A percentile compares a stretch with the other conserved stretches of the same genome.
Evolutionary conservation across 2,329 filamentous ascomycete species (phyloP).

Genomic region (Herpotrichia juniperi): DNA sequence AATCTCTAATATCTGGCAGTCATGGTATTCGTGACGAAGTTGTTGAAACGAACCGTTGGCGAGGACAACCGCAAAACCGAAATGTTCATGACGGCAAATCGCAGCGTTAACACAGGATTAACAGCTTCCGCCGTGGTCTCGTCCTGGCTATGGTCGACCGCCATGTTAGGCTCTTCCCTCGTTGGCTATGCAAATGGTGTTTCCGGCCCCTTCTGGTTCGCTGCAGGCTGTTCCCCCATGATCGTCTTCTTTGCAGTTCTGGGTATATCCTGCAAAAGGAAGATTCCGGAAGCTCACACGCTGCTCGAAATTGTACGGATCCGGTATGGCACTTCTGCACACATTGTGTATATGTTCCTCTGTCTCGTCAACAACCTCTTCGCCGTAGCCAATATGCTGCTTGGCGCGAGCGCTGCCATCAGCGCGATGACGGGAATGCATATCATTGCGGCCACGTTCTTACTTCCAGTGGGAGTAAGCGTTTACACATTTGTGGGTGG

Average conservation of each 20-base stretch:
- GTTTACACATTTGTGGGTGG: slow-evolving; percentile 27
- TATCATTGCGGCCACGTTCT: slow-evolving; percentile 57
- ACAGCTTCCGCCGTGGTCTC: slow-evolving; percentile 26
- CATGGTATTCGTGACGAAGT: slow-evolving; percentile 55
- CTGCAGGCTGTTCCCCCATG: slow-evolving; percentile 61
- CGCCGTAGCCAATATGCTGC: slow-evolving; percentile 60
- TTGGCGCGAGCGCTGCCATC: slow-evolving; percentile 53
- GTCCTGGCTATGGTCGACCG: slow-evolving; percentile 59
- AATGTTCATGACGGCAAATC: slow-evolving; percentile 48
- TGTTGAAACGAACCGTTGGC: slow-evolving; percentile 56
- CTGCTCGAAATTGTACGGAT: slow-evolving; percentile 61
- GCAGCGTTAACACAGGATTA: slow-evolving; percentile 26
- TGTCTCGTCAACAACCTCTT: slow-evolving; percentile 63
- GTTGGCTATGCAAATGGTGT: slow-evolving; percentile 62
- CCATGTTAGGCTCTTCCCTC: slow-evolving; percentile 57
- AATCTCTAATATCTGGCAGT: slow-evolving; percentile 21
- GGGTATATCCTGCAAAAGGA: slow-evolving; percentile 59
- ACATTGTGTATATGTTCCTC: slow-evolving; percentile 59
- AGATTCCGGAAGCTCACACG: slow-evolving; percentile 61
- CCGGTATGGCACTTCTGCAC: slow-evolving; percentile 55
- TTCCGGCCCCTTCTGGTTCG: slow-evolving; percentile 62
- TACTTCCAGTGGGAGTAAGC: slow-evolving; percentile 43
- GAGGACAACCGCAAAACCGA: slow-evolving; percentile 61
- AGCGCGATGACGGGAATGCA: slow-evolving; percentile 55
- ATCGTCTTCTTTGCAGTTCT: slow-evolving; percentile 62